phyloP scores from a whole-genome alignment of 2,329 filamentous ascomycete genomes.

The Cladosporium austrohemisphaericum region DNA sequence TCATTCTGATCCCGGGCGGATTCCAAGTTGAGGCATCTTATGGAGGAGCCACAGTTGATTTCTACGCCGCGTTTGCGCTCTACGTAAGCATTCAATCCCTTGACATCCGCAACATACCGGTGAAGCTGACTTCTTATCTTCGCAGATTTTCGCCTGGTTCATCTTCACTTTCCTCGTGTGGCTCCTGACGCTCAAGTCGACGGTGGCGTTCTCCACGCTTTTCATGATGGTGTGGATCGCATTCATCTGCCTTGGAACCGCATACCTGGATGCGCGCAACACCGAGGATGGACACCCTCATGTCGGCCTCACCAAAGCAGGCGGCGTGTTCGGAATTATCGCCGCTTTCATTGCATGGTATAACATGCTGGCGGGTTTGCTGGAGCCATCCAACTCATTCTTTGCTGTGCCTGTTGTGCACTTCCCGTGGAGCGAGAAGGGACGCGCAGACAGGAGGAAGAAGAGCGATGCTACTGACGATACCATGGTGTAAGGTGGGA shows the following conservation, averaged over 20 bases:
- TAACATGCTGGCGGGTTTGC: conserved; percentile 54
- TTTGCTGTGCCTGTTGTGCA: conserved; percentile 31
- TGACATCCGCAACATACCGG: neutral
- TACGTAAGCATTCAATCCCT: conserved; percentile 54
- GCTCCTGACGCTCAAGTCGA: conserved; percentile 71
- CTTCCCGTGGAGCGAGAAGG: conserved; percentile 36
- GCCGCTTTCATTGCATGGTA: conserved; percentile 76
- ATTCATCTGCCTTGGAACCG: conserved; percentile 9
- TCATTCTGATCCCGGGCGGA: conserved; percentile 64
- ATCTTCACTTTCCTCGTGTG: conserved; percentile 77
- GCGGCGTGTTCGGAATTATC: conserved; percentile 75
- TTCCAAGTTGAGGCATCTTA: conserved; percentile 58
- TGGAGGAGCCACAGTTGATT: conserved; percentile 36
- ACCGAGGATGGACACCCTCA: conserved; percentile 27
- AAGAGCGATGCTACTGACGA: conserved; percentile 2
- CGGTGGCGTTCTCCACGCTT: conserved; percentile 71
- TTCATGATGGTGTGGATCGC: conserved; percentile 68
- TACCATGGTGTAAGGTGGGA: neutral
- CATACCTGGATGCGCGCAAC: conserved; percentile 37
- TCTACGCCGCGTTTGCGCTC: conserved; percentile 64
- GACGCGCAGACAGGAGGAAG: conserved; percentile 14
- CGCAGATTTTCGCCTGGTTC: conserved; percentile 61
- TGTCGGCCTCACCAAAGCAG: conserved; percentile 54
- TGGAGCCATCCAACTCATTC: conserved; percentile 50
- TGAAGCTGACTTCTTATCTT: neutral